A percentile compares a stretch with the other conserved stretches of the same genome.
Evolutionary conservation across 768 basidiomycete species (phyloP).

Genomic region (Pisolithus microcarpus): DNA sequence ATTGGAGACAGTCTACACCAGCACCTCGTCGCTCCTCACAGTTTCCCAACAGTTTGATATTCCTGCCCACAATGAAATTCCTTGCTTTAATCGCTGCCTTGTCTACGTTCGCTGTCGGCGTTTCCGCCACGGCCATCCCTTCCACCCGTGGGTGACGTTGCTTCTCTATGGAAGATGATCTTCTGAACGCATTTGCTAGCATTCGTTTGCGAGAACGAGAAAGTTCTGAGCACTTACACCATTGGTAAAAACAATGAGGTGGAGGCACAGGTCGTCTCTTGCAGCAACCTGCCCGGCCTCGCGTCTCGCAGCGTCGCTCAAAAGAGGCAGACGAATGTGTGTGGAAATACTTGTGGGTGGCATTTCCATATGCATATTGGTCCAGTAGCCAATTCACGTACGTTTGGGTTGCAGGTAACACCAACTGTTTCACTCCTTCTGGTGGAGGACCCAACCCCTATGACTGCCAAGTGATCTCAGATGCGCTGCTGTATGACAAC

Average conservation of each 20-base stretch:
- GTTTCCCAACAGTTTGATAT: not conserved
- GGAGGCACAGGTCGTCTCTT: constrained; percentile 30
- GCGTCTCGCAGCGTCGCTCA: not conserved
- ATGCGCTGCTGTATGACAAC: constrained; percentile 40
- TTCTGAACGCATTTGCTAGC: not conserved
- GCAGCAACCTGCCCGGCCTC: constrained; percentile 11
- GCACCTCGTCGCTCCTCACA: too few species aligned
- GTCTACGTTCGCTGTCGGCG: not conserved
- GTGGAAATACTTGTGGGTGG: constrained; percentile 34
- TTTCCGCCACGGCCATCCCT: not conserved
- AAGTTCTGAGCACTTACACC: constrained; percentile 12
- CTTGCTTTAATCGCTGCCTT: not conserved
- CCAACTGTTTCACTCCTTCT: constrained; percentile 39
- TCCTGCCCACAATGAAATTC: not conserved
- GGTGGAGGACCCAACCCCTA: constrained; percentile 43
- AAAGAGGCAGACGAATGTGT: constrained; percentile 29
- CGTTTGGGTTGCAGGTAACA: constrained; percentile 20
- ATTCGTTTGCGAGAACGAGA: constrained; percentile 3
- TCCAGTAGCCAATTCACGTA: not conserved
- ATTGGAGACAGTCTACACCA: not conserved
- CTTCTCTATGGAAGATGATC: not conserved
- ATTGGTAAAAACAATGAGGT: constrained; percentile 40
- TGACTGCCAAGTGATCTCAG: constrained; percentile 43
- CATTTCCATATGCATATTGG: not conserved
- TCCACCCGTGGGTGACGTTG: not conserved